Base-by-base conservation (phyloP, 1,284 basidiomycete species). In the Takashimella tepidaria region DNA sequence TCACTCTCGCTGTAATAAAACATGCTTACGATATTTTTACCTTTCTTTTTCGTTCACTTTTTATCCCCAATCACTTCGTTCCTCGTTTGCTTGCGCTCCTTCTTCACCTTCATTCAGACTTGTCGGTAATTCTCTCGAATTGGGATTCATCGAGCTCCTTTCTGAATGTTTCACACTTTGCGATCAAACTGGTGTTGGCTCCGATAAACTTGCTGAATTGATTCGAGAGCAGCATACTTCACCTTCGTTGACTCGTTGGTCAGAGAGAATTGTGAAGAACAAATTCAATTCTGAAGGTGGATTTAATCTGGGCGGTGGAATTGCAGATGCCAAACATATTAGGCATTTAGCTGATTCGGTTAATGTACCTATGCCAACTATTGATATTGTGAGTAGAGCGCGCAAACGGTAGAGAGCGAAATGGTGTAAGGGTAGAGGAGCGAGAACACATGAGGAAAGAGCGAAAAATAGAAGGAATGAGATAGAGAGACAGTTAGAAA, bases 241-340 rank as follows among this genome's bases (percentile, higher is more conserved):
- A 12, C 68, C 69, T 24, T 43, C 56, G 21, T 51, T 69, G 8
- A 58, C 58, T 2, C 53, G 58, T 27, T 63, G 67, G 51, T 60
- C 69, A 5, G 62, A 63, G 50, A 55, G 64, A 45, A 68, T 66
- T 47, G 58, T 62, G 12, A 54, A 70, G 42, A 79, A 89, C 74
- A 77, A 82, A 37, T 93, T 92, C 68, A 84, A 90, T 57, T 87
- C 84, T 19, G 79, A 81, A 8, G 79, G 79, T 41, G 92, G 90
- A n/a, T 93, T 95, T 71, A 79, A 85, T n/a, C 82, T 93, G 51
- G 84, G 86, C 40, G 88, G 89, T 16, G 92, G 90, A n/a, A 83
- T 93, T 65, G 90, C 90, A 65, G 90, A 93, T 68, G 83, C 84
- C 0, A 70, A 79, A 45, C 76, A 80, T 62, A 78, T 80, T 41